phyloP scores from a whole-genome alignment of 805 yeast species.

The Starmerella stigmatis region DNA sequence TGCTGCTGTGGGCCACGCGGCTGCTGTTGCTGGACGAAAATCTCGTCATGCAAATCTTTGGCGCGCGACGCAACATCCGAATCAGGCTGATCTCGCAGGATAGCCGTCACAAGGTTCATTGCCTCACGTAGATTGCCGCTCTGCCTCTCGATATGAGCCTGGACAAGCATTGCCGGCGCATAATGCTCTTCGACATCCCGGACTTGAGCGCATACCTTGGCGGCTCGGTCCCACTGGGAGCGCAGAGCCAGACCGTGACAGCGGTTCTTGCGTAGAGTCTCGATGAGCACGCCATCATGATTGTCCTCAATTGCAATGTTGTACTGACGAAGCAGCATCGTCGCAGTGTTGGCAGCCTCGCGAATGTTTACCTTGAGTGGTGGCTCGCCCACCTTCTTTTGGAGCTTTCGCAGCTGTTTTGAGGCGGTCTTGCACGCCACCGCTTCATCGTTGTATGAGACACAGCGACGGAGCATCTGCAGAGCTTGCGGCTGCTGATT shows the following conservation, averaged over 20 bases:
- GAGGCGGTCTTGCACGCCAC: constrained; percentile 42
- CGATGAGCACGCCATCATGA: constrained; percentile 21
- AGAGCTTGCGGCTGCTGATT: constrained; percentile 44
- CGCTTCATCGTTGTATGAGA: constrained; percentile 68
- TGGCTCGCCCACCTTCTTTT: constrained; percentile 24
- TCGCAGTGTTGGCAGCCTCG: constrained; percentile 10
- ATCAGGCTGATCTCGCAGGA: constrained; percentile 18
- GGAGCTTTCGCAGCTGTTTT: constrained; percentile 25
- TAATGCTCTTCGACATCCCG: constrained; percentile 26
- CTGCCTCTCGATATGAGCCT: constrained; percentile 25
- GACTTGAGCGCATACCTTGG: constrained; percentile 25
- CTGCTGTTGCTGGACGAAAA: constrained; percentile 27
- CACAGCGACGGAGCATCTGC: constrained; percentile 50
- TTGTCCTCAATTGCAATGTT: constrained; percentile 9
- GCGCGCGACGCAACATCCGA: constrained; percentile 19
- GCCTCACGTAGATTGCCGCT: constrained; percentile 27
- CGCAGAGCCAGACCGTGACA: constrained; percentile 24
- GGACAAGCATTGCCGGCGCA: constrained; percentile 26
- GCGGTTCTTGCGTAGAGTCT: constrained; percentile 18
- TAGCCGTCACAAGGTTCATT: constrained; percentile 15
- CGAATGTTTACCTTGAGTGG: constrained; percentile 16
- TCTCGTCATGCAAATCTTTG: constrained; percentile 24
- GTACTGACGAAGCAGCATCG: constrained; percentile 13
- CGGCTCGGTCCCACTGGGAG: constrained; percentile 24
- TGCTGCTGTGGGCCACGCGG: constrained; percentile 24